Evolutionary conservation across 148 eudicot genomes (phyloP).

Genomic region (Cornus controversa): DNA sequence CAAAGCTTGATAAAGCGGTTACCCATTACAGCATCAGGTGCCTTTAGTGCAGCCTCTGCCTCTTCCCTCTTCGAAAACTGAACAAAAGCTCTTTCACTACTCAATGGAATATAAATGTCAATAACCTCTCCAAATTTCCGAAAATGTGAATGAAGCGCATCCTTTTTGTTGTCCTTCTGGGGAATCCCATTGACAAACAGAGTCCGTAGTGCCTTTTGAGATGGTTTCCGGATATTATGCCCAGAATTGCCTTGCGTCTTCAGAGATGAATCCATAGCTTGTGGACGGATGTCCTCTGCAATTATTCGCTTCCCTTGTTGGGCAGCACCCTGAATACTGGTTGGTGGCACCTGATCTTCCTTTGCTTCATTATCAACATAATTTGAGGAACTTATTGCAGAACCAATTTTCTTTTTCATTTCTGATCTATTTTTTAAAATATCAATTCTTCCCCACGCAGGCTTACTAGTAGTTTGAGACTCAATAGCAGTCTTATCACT

Average conservation of each 20-base stretch:
- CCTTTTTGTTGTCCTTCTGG: conserved; percentile 71
- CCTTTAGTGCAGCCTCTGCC: conserved; percentile 84
- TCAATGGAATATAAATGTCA: conserved; percentile 71
- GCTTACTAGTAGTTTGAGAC: conserved; percentile 48
- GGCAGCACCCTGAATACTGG: conserved; percentile 29
- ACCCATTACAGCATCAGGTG: conserved; percentile 99
- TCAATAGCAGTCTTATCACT: conserved; percentile 39
- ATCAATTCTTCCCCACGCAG: conserved; percentile 63
- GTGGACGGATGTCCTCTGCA: conserved; percentile 30
- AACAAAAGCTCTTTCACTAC: conserved; percentile 88
- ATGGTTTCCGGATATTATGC: conserved; percentile 37
- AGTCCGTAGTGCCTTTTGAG: conserved; percentile 79
- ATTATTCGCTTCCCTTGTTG: conserved; percentile 41
- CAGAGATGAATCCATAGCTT: conserved; percentile 34
- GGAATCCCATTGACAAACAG: conserved; percentile 83
- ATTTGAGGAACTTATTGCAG: conserved; percentile 34
- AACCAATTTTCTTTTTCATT: conserved; percentile 44
- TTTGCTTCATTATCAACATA: conserved; percentile 27
- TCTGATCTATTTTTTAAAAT: conserved; percentile 48
- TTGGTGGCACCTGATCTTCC: conserved; percentile 31
- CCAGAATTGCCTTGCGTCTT: conserved; percentile 50
- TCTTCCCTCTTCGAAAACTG: conserved; percentile 90
- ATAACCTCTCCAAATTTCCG: conserved; percentile 85
- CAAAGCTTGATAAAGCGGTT: conserved; percentile 86
- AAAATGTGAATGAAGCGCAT: conserved; percentile 82